phyloP scores from a whole-genome alignment of 2,329 filamentous ascomycete genomes.

The Hypoxylon sp. region DNA sequence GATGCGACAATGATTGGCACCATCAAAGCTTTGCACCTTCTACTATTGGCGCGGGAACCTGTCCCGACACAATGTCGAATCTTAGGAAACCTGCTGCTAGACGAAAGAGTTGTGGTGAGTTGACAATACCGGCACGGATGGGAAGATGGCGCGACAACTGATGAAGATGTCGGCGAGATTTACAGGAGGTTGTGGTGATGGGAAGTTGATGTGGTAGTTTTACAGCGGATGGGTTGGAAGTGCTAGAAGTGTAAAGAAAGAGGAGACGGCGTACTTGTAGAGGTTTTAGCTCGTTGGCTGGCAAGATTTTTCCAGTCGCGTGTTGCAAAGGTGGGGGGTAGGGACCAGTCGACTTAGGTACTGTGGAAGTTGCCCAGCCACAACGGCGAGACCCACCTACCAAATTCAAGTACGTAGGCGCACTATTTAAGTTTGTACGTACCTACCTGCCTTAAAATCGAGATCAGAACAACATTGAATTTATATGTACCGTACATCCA shows the following conservation, averaged over 20 bases:
- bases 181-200: slow-evolving; percentile 26
- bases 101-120: slow-evolving; percentile 23
- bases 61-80: slow-evolving; percentile 44
- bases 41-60: slow-evolving; percentile 42
- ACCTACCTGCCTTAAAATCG: slow-evolving; percentile 3
- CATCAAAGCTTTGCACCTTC: slow-evolving; percentile 38
- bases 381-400: slow-evolving; percentile 12
- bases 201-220: slow-evolving; percentile 23
- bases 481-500: no score
- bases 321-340: slow-evolving; percentile 42
- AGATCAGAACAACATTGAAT: not conserved
- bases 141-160: slow-evolving; percentile 21
- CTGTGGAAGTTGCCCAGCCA: slow-evolving; percentile 25
- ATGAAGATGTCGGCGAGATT: slow-evolving; percentile 29
- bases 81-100: slow-evolving; percentile 43
- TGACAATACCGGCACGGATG: slow-evolving; percentile 8
- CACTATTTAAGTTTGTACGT: not conserved
- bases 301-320: slow-evolving; percentile 43
- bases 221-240: slow-evolving; percentile 22
- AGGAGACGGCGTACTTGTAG: slow-evolving; percentile 29
- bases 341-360: not conserved
- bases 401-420: not conserved
- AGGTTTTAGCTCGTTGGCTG: slow-evolving; percentile 35
- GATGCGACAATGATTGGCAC: slow-evolving; percentile 39
- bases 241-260: slow-evolving; percentile 29